Evolutionary conservation across 2,329 filamentous ascomycete species (phyloP), one percentile per base, ranked within the genome.

Genomic region (Sclerotiophoma versabilis): DNA sequence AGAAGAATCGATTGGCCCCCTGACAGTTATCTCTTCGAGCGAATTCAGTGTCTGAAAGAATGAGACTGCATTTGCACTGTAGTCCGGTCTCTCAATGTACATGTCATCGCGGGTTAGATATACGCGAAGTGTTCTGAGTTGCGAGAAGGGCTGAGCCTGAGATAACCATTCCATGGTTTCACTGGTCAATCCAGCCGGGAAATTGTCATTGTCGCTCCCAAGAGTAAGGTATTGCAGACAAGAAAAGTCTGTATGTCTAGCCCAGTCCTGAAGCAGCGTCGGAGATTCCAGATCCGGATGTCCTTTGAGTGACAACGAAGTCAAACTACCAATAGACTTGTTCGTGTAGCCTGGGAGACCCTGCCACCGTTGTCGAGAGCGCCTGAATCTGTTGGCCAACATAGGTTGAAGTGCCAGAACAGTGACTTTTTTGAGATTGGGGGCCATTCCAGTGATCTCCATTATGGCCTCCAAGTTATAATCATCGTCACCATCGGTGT

Each of bases 131-230:
- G 44, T 39, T 32, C 14, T 38, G 15, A 48, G 14, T n/a, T 32
- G 26, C 2, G 44, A 45, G 33, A 65, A 62, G 17, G 26, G 49
- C 36, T 43, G 23, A 25, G 53, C 54, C 29, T 50, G 55, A 12
- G 49, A 25, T 42, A 61, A 27, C 60, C 56, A 64, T 15, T 62
- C 53, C 59, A 65, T 61, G 43, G 50, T 59, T 39, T 62, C 55
- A 36, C 60, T 51, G 49, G 19, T 59, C 4, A 65, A 12, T 48
- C 47, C 54, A 39, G 15, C 45, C 36, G 30, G 15, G 11, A 12
- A 10, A 12, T 2, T 7, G 11, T 41, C 8, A 32, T 55, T 49
- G 27, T 25, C n/a, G 2, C 60, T 52, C 7, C 57, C 51, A 19
- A 66, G 50, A 32, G 22, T 11, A 23, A 66, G 60, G 37, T 65